Evolutionary conservation across 75 land plant species (phyloP), one percentile per base, ranked within the genome.

Genomic region (Ceratopteris richardii): DNA sequence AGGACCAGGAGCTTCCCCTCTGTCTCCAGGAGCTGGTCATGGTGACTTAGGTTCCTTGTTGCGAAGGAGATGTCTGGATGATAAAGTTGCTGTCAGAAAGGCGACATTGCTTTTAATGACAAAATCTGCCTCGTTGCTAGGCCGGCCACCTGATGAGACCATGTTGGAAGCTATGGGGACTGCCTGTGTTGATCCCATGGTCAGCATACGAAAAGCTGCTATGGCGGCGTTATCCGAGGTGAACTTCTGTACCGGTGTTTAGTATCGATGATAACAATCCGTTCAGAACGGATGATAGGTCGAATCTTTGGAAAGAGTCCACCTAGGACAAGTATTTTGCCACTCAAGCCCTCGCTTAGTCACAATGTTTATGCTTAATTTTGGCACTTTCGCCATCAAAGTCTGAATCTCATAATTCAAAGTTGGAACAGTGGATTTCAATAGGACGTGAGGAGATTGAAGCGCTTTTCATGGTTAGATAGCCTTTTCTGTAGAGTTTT

Each of bases 121-220:
- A 23, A 90, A 86, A 61, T 69, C 83, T 31, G 69, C 77, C 0
- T 40, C 71, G 26, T 63, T 81, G 20, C 46, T 79, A 24, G 77
- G 78, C 12, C 69, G 41, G 29, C 58, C 77, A 44, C 76, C 76
- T 41, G 81, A 83, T 70, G 79, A 69, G 37, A 63, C 22, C 10
- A 29, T 86, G 31, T 57, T 90, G 10, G 74, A 72, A 66, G 80
- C 75, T 4, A 70, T 90, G 65, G 87, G 92, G 0, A 65, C 62
- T 64, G 78, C 92, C 60, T 90, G 96, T 60, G 70, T 80, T 17
- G 96, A 90, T 64, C 78, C 87, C 22, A 77, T 90, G 67, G 82
- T 90, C 29, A 90, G 92, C 78, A 90, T 90, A n/a, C 48, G 87
- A 50, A 90, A 87, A 73, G 78, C 87, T 19, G 96, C 83, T 43